Conservation (phyloP, 2,329 filamentous ascomycete species). For the Colletotrichum sp. region DNA sequence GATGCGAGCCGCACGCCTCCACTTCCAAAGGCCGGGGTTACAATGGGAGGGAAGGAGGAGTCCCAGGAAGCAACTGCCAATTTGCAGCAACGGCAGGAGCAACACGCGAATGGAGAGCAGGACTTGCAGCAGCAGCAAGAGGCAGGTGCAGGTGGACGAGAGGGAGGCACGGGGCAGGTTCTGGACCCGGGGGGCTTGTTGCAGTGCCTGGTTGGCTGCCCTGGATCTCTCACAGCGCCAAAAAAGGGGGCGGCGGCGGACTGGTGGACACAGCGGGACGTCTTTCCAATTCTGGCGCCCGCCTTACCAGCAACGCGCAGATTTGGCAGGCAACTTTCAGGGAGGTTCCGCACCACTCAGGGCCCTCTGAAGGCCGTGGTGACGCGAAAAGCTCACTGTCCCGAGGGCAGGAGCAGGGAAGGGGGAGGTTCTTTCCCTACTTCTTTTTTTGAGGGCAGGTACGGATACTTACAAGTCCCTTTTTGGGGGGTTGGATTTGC, state of each 20-base stretch:
- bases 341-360: neutral
- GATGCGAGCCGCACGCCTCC: conserved; percentile 9
- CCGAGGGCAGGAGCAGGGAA: neutral
- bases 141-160: neutral
- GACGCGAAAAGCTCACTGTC: neutral
- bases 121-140: neutral
- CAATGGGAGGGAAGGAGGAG: neutral
- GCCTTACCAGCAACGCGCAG: neutral
- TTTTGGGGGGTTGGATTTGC: neutral
- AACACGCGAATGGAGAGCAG: neutral
- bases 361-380: neutral
- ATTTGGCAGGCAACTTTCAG: neutral
- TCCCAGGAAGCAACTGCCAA: neutral
- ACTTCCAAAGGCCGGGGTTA: neutral
- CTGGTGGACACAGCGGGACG: neutral
- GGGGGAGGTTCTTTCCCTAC: neutral
- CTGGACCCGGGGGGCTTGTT: neutral
- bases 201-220: neutral
- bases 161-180: neutral
- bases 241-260: conserved; percentile 1
- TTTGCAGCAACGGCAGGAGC: neutral
- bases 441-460: too few relatives aligned
- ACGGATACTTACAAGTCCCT: neutral
- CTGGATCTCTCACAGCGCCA: neutral
- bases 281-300: conserved; percentile 1